Base-by-base conservation (phyloP, 805 yeast species). In the Kodamaea leandrae region DNA sequence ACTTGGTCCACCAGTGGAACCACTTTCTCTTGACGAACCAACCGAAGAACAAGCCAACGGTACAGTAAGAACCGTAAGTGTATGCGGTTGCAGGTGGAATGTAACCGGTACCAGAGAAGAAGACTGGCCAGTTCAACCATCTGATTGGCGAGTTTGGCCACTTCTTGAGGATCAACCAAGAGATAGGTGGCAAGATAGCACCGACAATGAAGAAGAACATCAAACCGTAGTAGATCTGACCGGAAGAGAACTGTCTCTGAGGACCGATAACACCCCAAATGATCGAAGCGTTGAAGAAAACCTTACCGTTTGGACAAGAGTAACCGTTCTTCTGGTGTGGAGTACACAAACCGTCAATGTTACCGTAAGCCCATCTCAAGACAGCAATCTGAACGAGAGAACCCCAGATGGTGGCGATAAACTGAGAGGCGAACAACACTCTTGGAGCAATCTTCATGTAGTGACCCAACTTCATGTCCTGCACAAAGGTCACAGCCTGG, bases 71-170 rank as follows among this genome's bases (percentile, higher is more conserved):
- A 23, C 76, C 71, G 58, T 80, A 81, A 57, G 80, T 81, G 58
- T 80, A 82, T 20, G 85, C 80, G 4, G 88, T 80, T 27, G 86
- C 83, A 30, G 91, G 90, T 12, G 91, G 90, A 51, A 82, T 77
- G 49, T 71, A 68, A 33, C 81, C 82, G n/a, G 72, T 63, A 50
- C 73, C 74, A 12, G 67, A 57, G 57, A 68, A 68, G 60, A 68
- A 68, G 34, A 68, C 68, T 8, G 70, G 68, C 67, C 68, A 50
- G 48, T 50, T 48, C 42, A 49, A 30, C 51, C 51, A 47, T 43
- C 51, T 47, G 37, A 49, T 36, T 34, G 58, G 60, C 18, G 61
- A 54, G 51, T 58, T 63, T 46, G 72, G 74, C 70, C 69, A 66
- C 50, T 64, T 68, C 57, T 58, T 66, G 50, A 64, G 61, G 35